Evolutionary conservation across 192 early-diverging fungal species (phyloP), one percentile per base, ranked within the genome.

Genomic region (Coemansia sp.): DNA sequence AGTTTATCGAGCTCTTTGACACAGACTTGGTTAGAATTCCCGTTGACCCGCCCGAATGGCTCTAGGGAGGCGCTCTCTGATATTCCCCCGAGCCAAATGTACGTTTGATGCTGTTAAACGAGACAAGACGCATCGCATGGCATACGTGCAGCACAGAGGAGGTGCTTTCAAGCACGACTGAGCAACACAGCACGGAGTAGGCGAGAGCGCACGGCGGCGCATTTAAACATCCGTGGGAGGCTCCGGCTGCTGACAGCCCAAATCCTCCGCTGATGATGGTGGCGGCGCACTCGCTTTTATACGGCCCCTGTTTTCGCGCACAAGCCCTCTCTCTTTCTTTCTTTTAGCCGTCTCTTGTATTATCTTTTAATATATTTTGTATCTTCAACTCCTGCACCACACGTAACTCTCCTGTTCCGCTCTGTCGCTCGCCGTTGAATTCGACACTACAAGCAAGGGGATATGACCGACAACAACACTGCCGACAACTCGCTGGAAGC

Each of bases 1-100:
- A 95, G 74, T 94, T 95, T 77, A 94, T 96, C 67, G 94, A 93
- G 75, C 72, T 99, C 31, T 99, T 99, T 85, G 98, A 99, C 76
- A 97, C 93, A 6, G 98, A 99, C 84, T 82, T 99, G 47, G 96
- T 98, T 8, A 69, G 91, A 22, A 86, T 94, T 24, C 94, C 94
- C 12, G 82, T 88, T 33, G 89, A 89, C 65, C 91, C 91, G 55
- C 85, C 85, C 31, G 87, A 85, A 34, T 95, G 94, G 94, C 82
- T 95, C 0, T 95, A 71, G 47, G 27, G 44, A 60, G 66, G 20
- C 41, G 52, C 13, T 18, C 1, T 3, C 38, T 20, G 20, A 5
- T 44, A 38, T 71, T 71, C 69, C 31, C 67, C 36, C 22, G 66
- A 31, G 24, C 27, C 46, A 20, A 7, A 51, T 22, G 20, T 20